phyloP scores from a whole-genome alignment of 176 grass and related monocot genomes.

The Aegilops tauschii region DNA sequence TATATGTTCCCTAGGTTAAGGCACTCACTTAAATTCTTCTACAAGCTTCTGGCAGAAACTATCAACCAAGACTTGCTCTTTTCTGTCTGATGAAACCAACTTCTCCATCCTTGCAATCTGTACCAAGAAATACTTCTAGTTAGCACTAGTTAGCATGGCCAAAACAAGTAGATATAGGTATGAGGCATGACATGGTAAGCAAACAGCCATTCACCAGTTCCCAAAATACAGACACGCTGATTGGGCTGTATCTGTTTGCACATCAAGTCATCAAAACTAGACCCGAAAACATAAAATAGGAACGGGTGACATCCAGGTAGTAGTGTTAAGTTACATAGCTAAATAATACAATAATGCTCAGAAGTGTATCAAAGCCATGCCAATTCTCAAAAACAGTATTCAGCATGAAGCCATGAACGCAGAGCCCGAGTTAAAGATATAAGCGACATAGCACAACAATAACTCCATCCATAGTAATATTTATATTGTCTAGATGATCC shows the following conservation, averaged over 20 bases:
- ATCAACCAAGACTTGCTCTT: constrained; percentile 29
- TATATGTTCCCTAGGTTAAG: background rate
- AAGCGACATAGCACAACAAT: background rate
- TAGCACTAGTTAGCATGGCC: background rate
- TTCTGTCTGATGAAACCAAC: constrained; percentile 29
- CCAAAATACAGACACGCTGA: background rate
- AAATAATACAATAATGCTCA: background rate
- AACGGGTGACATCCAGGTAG: background rate
- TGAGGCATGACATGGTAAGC: background rate
- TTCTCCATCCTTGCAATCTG: constrained; percentile 58
- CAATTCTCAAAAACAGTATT: background rate
- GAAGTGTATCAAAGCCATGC: background rate
- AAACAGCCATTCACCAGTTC: background rate
- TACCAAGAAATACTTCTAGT: constrained; percentile 5
- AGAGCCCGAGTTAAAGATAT: background rate
- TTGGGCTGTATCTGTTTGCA: background rate
- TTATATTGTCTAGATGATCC: background rate
- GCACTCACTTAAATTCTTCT: constrained; percentile 58
- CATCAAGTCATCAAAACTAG: background rate
- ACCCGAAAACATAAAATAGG: background rate
- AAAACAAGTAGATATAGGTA: background rate
- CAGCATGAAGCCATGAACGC: background rate
- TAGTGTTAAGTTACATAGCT: background rate
- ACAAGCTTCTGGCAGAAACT: constrained; percentile 53
- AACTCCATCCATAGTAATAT: background rate